Evolutionary conservation across 1,139 yeast genomes (phyloP), one percentile per base, ranked within the genome.

Genomic region (Suhomyces maxii): DNA sequence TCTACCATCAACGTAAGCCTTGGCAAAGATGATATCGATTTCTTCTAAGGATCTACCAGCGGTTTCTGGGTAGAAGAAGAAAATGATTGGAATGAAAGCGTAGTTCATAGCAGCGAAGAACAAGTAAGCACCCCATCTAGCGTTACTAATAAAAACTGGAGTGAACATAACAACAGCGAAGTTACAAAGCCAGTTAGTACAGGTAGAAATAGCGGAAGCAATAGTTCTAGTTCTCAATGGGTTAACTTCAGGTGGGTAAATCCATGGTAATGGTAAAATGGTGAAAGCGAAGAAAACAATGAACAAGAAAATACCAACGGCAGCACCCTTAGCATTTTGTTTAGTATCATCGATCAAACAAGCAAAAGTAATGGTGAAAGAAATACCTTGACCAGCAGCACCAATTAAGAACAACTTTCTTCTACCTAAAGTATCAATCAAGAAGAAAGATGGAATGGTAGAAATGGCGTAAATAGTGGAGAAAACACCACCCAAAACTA

Each of bases 361-460:
- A 36, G 70, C 79, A 55, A 73, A 73, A 8, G 76, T 67, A 44
- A 73, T 59, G 49, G 67, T 57, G 59, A 73, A 71, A 8, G 79
- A 63, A 48, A 62, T 32, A 51, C 68, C 77, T 60, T 74, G 79
- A 48, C 82, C 82, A 42, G 61, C 43, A 36, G 82, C 80, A 57
- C 83, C 83, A 51, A 67, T 63, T 52, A 77, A 65, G 59, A 79
- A 70, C 59, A 79, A 68, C 47, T 73, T 81, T 75, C 95, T 82
- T 63, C 89, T 85, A 58, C 84, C 84, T 36, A 85, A 64, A 42
- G 76, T 73, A 58, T 87, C 93, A 59, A 84, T 73, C 55, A 81
- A 62, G 66, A 80, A 82, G 64, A 80, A 80, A 3, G 88, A 80
- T 40, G 86, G 85, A 54, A 82, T 71, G 34, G 89, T 81, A 45